phyloP scores from a whole-genome alignment of 1,284 basidiomycete species.

The Ceratorhiza oryzae-sativae region DNA sequence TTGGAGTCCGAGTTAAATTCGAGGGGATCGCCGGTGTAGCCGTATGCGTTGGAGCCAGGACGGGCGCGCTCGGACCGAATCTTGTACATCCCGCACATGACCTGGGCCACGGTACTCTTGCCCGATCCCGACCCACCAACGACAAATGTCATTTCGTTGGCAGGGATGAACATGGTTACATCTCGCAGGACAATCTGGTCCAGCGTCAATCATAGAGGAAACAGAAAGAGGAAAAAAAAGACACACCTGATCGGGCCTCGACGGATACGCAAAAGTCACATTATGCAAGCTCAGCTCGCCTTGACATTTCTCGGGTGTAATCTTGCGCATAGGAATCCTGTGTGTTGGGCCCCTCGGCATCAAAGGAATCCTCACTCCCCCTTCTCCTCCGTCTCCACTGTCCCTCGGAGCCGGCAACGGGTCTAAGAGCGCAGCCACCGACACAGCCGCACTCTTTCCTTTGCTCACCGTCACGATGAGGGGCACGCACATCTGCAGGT shows the following conservation, averaged over 20 bases:
- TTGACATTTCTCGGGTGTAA: conserved; percentile 54
- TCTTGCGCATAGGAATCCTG: conserved; percentile 40
- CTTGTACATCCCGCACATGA: conserved; percentile 82
- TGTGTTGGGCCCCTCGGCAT: conserved; percentile 27
- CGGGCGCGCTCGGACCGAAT: conserved; percentile 50
- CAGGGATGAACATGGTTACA: conserved; percentile 69
- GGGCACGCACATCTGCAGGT: conserved; percentile 86
- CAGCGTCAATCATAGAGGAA: conserved; percentile 43
- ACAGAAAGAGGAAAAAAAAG: conserved; percentile 53
- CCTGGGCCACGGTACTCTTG: conserved; percentile 89
- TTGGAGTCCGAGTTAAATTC: neutral
- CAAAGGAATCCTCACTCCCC: neutral
- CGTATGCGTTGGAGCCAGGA: conserved; percentile 51
- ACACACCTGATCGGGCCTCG: conserved; percentile 66
- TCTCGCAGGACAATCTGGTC: conserved; percentile 55
- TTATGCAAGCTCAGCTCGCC: conserved; percentile 83
- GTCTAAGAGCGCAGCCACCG: conserved; percentile 14
- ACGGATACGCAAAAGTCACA: conserved; percentile 87
- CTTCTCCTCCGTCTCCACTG: neutral
- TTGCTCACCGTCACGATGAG: conserved; percentile 80
- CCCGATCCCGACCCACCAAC: conserved; percentile 92
- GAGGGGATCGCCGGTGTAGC: neutral
- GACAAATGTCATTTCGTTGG: conserved; percentile 89
- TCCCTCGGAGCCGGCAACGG: neutral
- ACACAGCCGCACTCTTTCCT: conserved; percentile 75